Base-by-base conservation (phyloP, 306 rosid genomes). In the Lathyrus sativus region DNA sequence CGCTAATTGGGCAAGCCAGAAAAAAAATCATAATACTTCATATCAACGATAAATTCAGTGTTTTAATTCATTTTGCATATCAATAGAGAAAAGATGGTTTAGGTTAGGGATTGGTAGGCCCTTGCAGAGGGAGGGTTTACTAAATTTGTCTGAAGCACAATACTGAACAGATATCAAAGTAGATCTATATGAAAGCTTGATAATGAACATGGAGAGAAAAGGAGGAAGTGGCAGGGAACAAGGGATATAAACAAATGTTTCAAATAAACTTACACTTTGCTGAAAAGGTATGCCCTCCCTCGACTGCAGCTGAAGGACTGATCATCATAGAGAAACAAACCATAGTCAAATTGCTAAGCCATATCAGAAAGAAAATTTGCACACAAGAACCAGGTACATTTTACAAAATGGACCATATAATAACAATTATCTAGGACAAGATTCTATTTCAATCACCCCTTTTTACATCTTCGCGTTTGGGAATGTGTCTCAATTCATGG, bases 241-340 rank as follows among this genome's bases (percentile, higher is more conserved):
- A 51, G 54, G 71, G 59, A 26, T 13, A 33, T 17, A 54, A 44
- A 54, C 37, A 65, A 24, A 38, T 11, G 19, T 65, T 15, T 26
- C 65, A 73, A 55, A 68, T 44, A 81, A 81, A 78, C 98, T 92
- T 79, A 90, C 96, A 90, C 98, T 57, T 79, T 85, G 86, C 85
- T 82, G 81, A 92, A 82, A 46, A 92, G 88, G 73, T 76, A 90
- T 33, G 98, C 98, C 68, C 84, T 90, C 80, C 96, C 96, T 72
- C 29, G 79, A 46, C 79, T 81, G 77, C 96, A 90, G 81, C 60
- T 88, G 87, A 89, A 89, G 74, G 85, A 67, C 98, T 90, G 85
- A 56, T 57, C 79, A 82, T 72, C 61, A 60, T 22, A 64, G 45
- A 18, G 43, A 56, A 80, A 79, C 63, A 83, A 80, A 65, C 19